Conservation (phyloP, 164 flowering plant species). For the Cinnamomum micranthum region DNA sequence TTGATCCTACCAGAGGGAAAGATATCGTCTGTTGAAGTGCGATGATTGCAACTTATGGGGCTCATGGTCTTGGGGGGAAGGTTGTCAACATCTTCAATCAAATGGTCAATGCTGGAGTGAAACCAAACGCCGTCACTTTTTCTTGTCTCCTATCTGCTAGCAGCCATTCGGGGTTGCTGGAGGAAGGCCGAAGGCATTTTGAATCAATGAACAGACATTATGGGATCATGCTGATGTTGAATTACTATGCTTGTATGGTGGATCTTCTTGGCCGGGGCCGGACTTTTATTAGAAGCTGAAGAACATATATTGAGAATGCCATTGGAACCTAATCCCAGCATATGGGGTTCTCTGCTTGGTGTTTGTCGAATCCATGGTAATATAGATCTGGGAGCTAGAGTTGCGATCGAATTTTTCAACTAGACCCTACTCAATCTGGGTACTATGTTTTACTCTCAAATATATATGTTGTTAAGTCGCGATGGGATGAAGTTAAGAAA, state of each 20-base stretch:
- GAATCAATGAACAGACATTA: slow-evolving; percentile 11
- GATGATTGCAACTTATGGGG: slow-evolving; percentile 13
- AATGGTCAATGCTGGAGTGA: slow-evolving; percentile 16
- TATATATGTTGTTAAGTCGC: slow-evolving; percentile 13
- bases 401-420: slow-evolving; percentile 12
- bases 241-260: slow-evolving; percentile 20
- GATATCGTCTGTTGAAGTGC: slow-evolving; percentile 19
- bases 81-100: slow-evolving; percentile 7
- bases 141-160: slow-evolving; percentile 18
- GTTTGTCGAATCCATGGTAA: slow-evolving; percentile 17
- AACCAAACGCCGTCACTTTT: slow-evolving; percentile 16
- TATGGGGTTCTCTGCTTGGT: slow-evolving; percentile 19
- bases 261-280: slow-evolving; percentile 20
- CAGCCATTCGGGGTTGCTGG: slow-evolving; percentile 17
- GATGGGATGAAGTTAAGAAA: slow-evolving; percentile 20
- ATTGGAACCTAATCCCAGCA: slow-evolving; percentile 11
- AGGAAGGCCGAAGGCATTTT: slow-evolving; percentile 15
- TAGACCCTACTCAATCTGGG: slow-evolving; percentile 16
- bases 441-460: slow-evolving; percentile 21
- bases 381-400: slow-evolving; percentile 13
- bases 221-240: slow-evolving; percentile 10
- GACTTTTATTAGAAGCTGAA: slow-evolving; percentile 16
- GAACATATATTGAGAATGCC: slow-evolving; percentile 13
- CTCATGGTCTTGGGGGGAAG: slow-evolving; percentile 15
- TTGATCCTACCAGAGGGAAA: slow-evolving; percentile 12